Evolutionary conservation across 164 flowering plant genomes (phyloP).

Genomic region (Kingdonia uniflora): DNA sequence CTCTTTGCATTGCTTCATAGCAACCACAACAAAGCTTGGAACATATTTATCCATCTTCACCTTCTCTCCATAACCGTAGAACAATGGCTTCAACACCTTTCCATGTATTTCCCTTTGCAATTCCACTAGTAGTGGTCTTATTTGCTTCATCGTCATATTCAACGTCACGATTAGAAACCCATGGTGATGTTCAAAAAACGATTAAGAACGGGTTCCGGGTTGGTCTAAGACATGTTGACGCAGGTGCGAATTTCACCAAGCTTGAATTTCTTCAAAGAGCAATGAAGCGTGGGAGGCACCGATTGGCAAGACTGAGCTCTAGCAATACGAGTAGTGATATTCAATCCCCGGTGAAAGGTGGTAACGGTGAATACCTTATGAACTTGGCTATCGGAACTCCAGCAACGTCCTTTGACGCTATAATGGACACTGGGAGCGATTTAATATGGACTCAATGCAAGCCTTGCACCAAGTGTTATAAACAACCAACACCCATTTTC

Average conservation of each 20-base stretch:
- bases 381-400: constrained; percentile 5
- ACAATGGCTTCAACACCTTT: constrained; percentile 1
- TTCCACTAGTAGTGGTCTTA: neutral
- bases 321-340: neutral
- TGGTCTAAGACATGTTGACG: constrained; percentile 1
- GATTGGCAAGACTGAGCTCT: neutral
- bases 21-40: no score
- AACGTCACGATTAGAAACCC: neutral
- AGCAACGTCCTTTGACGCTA: neutral
- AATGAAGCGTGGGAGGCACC: constrained; percentile 1
- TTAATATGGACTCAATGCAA: constrained; percentile 8
- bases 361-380: constrained; percentile 2
- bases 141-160: neutral
- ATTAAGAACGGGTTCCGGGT: neutral
- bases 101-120: neutral
- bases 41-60: no score
- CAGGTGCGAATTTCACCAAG: neutral
- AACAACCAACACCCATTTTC: constrained; percentile 5
- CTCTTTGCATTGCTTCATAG: no score
- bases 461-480: constrained; percentile 1
- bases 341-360: constrained; percentile 1
- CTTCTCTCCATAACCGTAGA: no score
- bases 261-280: constrained; percentile 2
- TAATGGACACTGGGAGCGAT: constrained; percentile 3
- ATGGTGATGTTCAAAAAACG: neutral